Base-by-base conservation (phyloP, 2,329 filamentous ascomycete species). In the Chaetomiaceae sp. region DNA sequence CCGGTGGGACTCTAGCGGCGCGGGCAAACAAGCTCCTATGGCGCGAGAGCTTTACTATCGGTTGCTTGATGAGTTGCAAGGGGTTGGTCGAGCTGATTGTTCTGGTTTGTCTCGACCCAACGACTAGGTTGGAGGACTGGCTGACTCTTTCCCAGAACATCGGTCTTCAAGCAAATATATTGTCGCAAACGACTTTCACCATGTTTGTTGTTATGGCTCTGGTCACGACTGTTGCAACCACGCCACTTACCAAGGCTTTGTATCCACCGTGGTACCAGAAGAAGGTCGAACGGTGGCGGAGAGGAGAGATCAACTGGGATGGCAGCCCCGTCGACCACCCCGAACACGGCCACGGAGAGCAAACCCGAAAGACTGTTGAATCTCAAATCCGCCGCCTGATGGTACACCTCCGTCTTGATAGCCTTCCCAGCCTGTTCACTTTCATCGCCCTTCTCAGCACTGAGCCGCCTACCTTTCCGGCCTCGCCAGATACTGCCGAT, bases 201-300 rank as follows among this genome's bases (percentile, higher is more conserved):
- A 94, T 95, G 45, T 95, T 95, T 56, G 88, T 95, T 18, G 86
- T 95, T 59, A 95, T 95, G 89, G 89, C 89, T 8, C 71, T 95
- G 2, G 61, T 94, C 26, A 94, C 88, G 0, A 95, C 89, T 0
- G 88, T 95, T 48, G 68, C 81, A 0, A 95, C 89, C 0, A 90
- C 89, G 0, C 89, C 89, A 0, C 67, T 94, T 33, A 86, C 84
- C 1, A 74, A 78, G 11, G 72, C 70, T 42, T 70, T 95, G 6
- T 95, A 95, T 54, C 89, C 89, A 1, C 74, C 78, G 0, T 75
- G 65, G 64, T 78, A 77, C 45, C 74, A 75, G 50, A 67, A 68
- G 50, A 76, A 75, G 61, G 65, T 75, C 8, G 72, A 70, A 8
- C 68, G 66, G 17, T 75, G 68, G 84, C 86, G 86, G 58, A 79